Conservation (phyloP, 192 early-diverging fungal genomes). For the Gigaspora rosea region DNA sequence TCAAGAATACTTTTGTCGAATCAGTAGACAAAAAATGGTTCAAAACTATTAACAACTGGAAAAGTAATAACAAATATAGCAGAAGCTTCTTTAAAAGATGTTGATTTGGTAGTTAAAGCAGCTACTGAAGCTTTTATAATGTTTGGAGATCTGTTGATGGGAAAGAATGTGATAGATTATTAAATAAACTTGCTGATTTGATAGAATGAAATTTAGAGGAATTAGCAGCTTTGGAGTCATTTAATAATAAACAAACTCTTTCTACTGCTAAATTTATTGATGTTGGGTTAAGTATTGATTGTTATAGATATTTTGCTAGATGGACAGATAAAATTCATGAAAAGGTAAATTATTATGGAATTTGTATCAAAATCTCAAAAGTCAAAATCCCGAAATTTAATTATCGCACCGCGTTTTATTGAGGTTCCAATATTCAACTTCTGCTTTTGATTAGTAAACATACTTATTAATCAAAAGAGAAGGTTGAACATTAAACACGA, state of each 20-base stretch:
- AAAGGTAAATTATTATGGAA: constrained; percentile 33
- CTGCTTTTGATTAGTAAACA: too few relatives aligned
- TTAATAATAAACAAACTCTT: constrained; percentile 78
- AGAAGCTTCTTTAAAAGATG: constrained; percentile 40
- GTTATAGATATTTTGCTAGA: constrained; percentile 80
- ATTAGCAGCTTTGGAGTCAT: constrained; percentile 64
- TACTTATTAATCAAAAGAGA: too few relatives aligned
- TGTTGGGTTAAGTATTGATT: constrained; percentile 60
- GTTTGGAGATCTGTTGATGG: constrained; percentile 56
- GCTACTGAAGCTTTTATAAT: constrained; percentile 56
- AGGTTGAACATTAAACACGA: too few relatives aligned
- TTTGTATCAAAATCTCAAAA: too few relatives aligned
- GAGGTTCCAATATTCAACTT: too few relatives aligned
- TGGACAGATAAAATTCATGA: constrained; percentile 63
- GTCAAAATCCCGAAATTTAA: too few relatives aligned
- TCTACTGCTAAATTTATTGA: constrained; percentile 59
- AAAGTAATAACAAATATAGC: constrained; percentile 48
- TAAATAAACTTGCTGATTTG: constrained; percentile 64
- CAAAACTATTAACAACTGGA: constrained; percentile 61
- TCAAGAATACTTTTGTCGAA: constrained; percentile 61
- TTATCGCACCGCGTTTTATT: too few relatives aligned
- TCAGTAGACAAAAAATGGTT: constrained; percentile 52
- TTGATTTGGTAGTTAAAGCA: constrained; percentile 59
- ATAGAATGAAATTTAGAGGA: constrained; percentile 50
- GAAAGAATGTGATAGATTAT: constrained; percentile 49